Percentiles rank a stretch among this genome's conserved stretches.
Conservation (phyloP, 2,329 filamentous ascomycete species). For the Fusarium lateritium region DNA sequence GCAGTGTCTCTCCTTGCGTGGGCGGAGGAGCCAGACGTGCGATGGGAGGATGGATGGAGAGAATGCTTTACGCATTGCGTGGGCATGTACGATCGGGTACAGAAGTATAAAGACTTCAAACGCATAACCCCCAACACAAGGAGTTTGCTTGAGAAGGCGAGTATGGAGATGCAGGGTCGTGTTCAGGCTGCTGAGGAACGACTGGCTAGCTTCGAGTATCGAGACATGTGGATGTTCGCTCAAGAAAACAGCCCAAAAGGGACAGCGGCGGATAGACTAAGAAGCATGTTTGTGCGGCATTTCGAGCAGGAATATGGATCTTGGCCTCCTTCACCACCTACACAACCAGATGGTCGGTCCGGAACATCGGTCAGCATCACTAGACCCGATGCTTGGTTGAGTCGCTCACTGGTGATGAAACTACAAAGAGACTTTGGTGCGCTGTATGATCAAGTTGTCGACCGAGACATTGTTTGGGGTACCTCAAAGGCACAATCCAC, state of each 20-base stretch:
- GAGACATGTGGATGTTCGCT: conserved; percentile 70
- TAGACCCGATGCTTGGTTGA: conserved; percentile 71
- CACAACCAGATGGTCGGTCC: conserved; percentile 14
- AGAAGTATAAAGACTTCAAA: conserved; percentile 69
- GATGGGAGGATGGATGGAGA: conserved; percentile 77
- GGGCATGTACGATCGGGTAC: conserved; percentile 72
- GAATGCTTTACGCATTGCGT: conserved; percentile 77
- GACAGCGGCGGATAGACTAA: conserved; percentile 71
- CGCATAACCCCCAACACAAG: conserved; percentile 73
- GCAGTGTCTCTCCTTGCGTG: conserved; percentile 76
- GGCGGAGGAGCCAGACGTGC: conserved; percentile 73
- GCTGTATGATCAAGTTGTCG: conserved; percentile 79
- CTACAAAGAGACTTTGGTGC: conserved; percentile 78
- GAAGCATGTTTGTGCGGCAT: conserved; percentile 71
- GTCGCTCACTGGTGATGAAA: conserved; percentile 67
- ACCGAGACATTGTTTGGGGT: conserved; percentile 77
- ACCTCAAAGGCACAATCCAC: conserved; percentile 71
- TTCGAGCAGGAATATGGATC: conserved; percentile 70
- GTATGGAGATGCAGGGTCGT: conserved; percentile 72
- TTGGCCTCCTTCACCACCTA: conserved; percentile 74
- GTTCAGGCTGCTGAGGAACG: conserved; percentile 74
- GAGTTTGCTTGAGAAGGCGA: conserved; percentile 73
- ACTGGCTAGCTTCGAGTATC: conserved; percentile 71
- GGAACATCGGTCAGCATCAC: conserved; percentile 46
- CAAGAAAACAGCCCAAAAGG: conserved; percentile 65